phyloP scores from a whole-genome alignment of 306 rosid species.

The Acacia crassicarpa region DNA sequence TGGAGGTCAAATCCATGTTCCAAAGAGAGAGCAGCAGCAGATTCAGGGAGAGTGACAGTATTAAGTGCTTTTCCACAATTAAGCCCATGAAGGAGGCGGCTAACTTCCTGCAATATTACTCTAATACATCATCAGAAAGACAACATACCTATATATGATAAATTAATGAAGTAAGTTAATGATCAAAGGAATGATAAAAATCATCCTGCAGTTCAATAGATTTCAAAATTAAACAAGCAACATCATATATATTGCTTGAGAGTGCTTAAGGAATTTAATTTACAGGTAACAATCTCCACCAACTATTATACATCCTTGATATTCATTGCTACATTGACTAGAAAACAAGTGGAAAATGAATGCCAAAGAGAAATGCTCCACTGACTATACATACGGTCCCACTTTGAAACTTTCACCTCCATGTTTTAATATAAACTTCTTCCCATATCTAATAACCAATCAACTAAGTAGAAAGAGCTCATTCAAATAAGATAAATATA shows the following conservation, averaged over 20 bases:
- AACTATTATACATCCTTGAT: background rate
- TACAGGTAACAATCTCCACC: background rate
- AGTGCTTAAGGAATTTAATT: background rate
- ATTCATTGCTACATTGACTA: background rate
- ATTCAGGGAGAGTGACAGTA: slow-evolving; percentile 52
- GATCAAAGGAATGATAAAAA: background rate
- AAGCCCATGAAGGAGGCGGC: slow-evolving; percentile 74
- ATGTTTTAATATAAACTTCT: background rate
- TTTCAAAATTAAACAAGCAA: background rate
- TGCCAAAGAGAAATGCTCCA: background rate
- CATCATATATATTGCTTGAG: background rate
- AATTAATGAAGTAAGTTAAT: background rate
- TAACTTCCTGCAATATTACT: slow-evolving; percentile 70
- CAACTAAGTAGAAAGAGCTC: background rate
- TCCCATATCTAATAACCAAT: background rate
- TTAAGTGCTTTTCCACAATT: slow-evolving; percentile 62
- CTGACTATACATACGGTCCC: background rate
- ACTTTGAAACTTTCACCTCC: background rate
- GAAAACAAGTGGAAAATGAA: background rate
- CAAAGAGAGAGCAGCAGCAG: slow-evolving; percentile 53
- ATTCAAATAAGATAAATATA: background rate
- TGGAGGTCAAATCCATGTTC: slow-evolving; percentile 74
- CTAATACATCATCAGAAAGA: slow-evolving; percentile 14
- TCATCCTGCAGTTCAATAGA: background rate
- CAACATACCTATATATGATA: background rate